Percentiles rank a stretch among this genome's conserved stretches.
Conservation (phyloP, 192 early-diverging fungal species). For the Gigaspora rosea region DNA sequence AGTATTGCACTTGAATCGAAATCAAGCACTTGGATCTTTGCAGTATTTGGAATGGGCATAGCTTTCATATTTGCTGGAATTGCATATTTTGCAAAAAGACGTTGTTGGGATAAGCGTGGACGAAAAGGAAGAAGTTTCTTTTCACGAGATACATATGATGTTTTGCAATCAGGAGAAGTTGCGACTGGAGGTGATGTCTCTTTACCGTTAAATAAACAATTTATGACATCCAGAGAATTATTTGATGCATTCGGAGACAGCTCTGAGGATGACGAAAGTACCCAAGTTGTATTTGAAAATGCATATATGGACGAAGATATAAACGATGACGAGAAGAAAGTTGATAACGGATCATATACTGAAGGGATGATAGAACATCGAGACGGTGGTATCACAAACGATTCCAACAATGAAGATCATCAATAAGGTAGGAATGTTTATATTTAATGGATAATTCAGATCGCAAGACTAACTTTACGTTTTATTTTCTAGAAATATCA, state of each 20-base stretch:
- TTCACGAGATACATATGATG: conserved; percentile 10
- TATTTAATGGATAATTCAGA: too few species aligned
- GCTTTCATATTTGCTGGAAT: conserved; percentile 24
- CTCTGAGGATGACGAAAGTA: conserved; percentile 33
- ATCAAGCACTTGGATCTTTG: neutral
- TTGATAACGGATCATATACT: neutral
- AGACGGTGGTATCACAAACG: neutral
- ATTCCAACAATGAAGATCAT: neutral
- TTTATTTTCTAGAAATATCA: too few species aligned
- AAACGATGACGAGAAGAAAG: conserved; percentile 20
- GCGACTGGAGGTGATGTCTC: conserved; percentile 2
- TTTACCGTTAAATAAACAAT: conserved; percentile 22
- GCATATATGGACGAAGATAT: conserved; percentile 28
- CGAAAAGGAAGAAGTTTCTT: neutral
- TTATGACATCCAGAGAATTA: conserved; percentile 31
- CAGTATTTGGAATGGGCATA: neutral
- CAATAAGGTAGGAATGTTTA: too few species aligned
- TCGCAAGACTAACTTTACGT: too few species aligned
- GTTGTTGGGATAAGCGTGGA: neutral
- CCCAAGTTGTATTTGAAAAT: conserved; percentile 18
- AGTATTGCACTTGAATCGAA: neutral
- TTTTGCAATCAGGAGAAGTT: neutral
- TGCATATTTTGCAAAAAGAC: conserved; percentile 5
- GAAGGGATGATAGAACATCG: neutral
- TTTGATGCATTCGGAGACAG: conserved; percentile 40